Percentiles rank a stretch among this genome's conserved stretches.
Evolutionary conservation across 306 rosid species (phyloP).

Genomic region (Cucurbita ficifolia): DNA sequence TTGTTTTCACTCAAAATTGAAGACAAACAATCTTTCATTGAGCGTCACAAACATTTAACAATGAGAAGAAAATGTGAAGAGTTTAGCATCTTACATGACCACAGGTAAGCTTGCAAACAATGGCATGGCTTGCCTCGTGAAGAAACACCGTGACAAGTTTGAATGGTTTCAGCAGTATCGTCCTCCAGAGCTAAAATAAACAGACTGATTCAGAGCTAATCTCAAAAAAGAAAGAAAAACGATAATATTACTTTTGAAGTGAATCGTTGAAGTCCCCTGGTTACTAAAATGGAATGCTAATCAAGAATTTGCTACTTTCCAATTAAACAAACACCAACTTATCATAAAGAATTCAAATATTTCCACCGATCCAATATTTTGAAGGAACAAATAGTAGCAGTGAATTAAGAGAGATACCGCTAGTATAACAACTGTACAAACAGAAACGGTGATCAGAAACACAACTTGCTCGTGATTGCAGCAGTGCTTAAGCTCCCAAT

Average conservation of each 20-base stretch:
- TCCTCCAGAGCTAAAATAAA: constrained; percentile 74
- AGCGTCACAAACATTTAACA: too few relatives aligned
- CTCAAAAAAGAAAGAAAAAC: background rate
- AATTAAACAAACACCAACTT: background rate
- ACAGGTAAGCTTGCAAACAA: constrained; percentile 87
- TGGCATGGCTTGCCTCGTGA: constrained; percentile 89
- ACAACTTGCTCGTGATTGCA: constrained; percentile 71
- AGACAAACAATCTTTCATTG: background rate
- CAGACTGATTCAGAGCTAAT: background rate
- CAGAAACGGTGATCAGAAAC: constrained; percentile 45
- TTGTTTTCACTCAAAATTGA: background rate
- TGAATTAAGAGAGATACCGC: constrained; percentile 21
- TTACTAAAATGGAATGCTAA: background rate
- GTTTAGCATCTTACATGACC: constrained; percentile 39
- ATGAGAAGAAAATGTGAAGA: too few relatives aligned
- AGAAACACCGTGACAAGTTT: constrained; percentile 89
- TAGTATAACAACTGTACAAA: constrained; percentile 62
- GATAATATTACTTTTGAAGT: background rate
- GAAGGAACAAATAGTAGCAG: background rate
- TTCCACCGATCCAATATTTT: background rate
- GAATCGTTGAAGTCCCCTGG: background rate
- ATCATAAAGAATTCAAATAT: background rate
- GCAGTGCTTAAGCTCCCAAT: constrained; percentile 85
- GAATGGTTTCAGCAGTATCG: constrained; percentile 69
- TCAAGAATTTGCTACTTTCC: background rate